A percentile compares a stretch with the other conserved stretches of the same genome.
phyloP scores from a whole-genome alignment of 1,284 basidiomycete species.

The Vanrija humicola region DNA sequence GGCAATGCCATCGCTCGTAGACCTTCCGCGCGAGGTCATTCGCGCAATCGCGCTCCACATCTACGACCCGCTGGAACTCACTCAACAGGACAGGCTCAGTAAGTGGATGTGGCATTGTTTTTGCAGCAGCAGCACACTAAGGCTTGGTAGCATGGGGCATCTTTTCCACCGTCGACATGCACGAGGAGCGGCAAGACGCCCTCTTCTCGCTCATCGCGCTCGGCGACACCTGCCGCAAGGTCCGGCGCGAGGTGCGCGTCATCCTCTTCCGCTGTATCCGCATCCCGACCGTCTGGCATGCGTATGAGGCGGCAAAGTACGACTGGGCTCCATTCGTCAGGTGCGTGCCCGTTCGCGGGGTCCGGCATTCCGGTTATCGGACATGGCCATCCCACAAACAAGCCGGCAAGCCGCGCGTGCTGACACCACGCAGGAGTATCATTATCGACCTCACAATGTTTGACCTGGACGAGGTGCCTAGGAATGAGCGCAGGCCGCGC shows the following conservation, averaged over 20 bases:
- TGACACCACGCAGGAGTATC: constrained; percentile 22
- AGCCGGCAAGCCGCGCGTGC: not conserved
- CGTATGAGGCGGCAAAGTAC: constrained; percentile 24
- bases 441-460: constrained; percentile 45
- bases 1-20: constrained; percentile 9
- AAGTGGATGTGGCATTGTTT: constrained; percentile 10
- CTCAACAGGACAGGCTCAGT: constrained; percentile 44
- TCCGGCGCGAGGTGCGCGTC: constrained; percentile 31
- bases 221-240: constrained; percentile 28
- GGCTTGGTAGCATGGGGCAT: constrained; percentile 35
- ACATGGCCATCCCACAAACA: not conserved
- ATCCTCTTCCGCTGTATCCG: constrained; percentile 40
- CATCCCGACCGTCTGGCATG: constrained; percentile 22
- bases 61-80: constrained; percentile 39
- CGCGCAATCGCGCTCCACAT: constrained; percentile 32
- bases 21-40: constrained; percentile 34
- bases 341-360: constrained; percentile 12
- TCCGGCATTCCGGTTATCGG: not conserved
- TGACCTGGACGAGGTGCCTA: constrained; percentile 23
- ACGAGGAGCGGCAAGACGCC: constrained; percentile 33
- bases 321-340: constrained; percentile 39
- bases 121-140: not conserved
- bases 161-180: constrained; percentile 44
- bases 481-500: constrained; percentile 10
- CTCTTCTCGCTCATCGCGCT: constrained; percentile 31